These are phyloP conservation scores for Psilocybe azurescens DNA, from an alignment of 768 basidiomycete genomes.

Conservation along the genomic window DNA sequence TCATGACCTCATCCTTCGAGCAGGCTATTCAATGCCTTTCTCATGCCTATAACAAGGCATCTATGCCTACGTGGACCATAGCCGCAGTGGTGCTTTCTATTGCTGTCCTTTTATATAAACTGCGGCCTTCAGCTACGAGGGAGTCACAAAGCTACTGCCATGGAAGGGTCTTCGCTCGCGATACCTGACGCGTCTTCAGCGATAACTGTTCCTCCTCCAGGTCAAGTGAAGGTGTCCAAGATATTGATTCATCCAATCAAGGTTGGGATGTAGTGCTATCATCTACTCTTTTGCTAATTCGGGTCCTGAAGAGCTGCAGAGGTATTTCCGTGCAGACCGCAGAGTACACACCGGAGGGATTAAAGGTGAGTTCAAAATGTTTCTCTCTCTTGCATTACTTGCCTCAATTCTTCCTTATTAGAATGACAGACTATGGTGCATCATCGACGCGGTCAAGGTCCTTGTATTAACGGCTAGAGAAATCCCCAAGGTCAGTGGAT, in stretches of 20 bases:
- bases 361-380: slow-evolving; percentile 54
- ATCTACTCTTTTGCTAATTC: not conserved
- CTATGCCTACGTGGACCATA: slow-evolving; percentile 13
- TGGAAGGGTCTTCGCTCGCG: not conserved
- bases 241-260: slow-evolving; percentile 75
- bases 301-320: slow-evolving; percentile 65
- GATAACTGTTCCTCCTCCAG: slow-evolving; percentile 24
- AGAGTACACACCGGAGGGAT: slow-evolving; percentile 62
- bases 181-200: not conserved
- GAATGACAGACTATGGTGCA: slow-evolving; percentile 77
- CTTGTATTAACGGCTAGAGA: slow-evolving; percentile 72
- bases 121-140: not conserved
- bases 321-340: slow-evolving; percentile 64
- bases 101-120: slow-evolving; percentile 10
- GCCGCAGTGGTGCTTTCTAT: slow-evolving; percentile 16
- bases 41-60: slow-evolving; percentile 3
- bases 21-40: slow-evolving; percentile 3
- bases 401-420: slow-evolving; percentile 26
- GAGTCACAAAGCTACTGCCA: not conserved
- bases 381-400: too few relatives aligned
- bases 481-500: slow-evolving; percentile 53
- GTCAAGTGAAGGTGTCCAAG: slow-evolving; percentile 52
- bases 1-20: slow-evolving; percentile 13
- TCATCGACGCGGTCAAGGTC: slow-evolving; percentile 61
- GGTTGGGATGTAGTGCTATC: slow-evolving; percentile 36